phyloP scores from a whole-genome alignment of 257 asterid genomes.

The Fraxinus americana region DNA sequence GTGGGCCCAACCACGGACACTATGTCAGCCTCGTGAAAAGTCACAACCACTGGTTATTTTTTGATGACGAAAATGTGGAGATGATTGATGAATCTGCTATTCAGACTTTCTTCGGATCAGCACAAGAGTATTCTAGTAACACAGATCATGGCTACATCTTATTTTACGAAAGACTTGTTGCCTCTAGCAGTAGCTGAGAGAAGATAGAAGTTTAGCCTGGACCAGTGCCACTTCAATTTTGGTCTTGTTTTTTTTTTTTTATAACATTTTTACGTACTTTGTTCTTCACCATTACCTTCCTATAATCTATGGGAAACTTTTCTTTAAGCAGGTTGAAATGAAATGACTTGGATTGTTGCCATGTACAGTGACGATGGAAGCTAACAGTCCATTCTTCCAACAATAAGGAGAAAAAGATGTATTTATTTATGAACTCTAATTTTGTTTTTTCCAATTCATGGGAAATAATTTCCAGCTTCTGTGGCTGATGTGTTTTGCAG shows the following conservation, averaged over 20 bases:
- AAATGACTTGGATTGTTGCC: constrained; percentile 29
- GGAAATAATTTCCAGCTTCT: background rate
- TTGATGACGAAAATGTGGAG: constrained; percentile 71
- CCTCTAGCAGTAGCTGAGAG: constrained; percentile 38
- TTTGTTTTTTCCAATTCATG: background rate
- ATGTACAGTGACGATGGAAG: constrained; percentile 43
- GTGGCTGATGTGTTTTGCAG: background rate
- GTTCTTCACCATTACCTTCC: constrained; percentile 20
- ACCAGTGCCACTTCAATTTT: constrained; percentile 29
- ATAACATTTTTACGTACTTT: background rate
- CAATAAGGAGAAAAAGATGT: constrained; percentile 32
- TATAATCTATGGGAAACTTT: constrained; percentile 22
- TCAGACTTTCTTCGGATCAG: constrained; percentile 65
- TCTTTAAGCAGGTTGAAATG: constrained; percentile 25
- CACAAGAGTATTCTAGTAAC: constrained; percentile 69
- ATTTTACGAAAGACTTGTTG: constrained; percentile 49
- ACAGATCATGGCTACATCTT: constrained; percentile 77
- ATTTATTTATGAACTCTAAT: constrained; percentile 18
- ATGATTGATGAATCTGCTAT: constrained; percentile 71
- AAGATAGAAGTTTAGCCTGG: constrained; percentile 3
- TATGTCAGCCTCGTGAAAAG: constrained; percentile 76
- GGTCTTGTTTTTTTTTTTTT: constrained; percentile 9
- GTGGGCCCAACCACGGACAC: constrained; percentile 73
- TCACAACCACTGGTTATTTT: constrained; percentile 68
- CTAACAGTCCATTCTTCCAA: constrained; percentile 36